These are phyloP conservation scores for Capronia epimyces DNA, from an alignment of 2,329 filamentous ascomycete genomes.

Conservation along the genomic window DNA sequence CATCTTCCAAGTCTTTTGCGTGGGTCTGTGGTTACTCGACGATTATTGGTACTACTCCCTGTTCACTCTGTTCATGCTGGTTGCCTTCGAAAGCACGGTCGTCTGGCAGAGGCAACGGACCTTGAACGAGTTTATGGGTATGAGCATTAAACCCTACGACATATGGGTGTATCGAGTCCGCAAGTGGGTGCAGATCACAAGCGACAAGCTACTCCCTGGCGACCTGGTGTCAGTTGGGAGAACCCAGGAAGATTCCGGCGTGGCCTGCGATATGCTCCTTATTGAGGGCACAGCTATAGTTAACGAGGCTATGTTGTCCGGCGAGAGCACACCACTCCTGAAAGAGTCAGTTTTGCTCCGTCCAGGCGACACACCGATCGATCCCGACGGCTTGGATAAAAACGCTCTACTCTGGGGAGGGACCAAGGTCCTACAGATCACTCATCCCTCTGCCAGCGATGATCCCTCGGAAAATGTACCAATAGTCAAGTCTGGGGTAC, in stretches of 20 bases:
- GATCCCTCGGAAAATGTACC: constrained; percentile 55
- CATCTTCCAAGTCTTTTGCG: constrained; percentile 98
- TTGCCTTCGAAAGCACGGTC: constrained; percentile 94
- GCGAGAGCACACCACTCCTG: constrained; percentile 91
- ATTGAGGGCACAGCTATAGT: constrained; percentile 95
- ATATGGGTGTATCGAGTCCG: constrained; percentile 83
- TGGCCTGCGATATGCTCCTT: constrained; percentile 93
- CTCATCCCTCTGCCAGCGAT: constrained; percentile 74
- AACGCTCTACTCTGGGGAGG: constrained; percentile 94
- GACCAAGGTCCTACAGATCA: constrained; percentile 94
- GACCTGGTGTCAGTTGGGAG: constrained; percentile 88
- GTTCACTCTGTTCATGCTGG: constrained; percentile 97
- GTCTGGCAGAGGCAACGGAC: constrained; percentile 98
- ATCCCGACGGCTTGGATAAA: constrained; percentile 90
- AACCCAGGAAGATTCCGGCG: constrained; percentile 93
- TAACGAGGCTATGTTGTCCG: constrained; percentile 98
- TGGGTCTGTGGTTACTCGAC: constrained; percentile 96
- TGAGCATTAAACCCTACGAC: constrained; percentile 98
- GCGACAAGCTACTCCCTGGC: constrained; percentile 86
- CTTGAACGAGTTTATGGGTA: constrained; percentile 90
- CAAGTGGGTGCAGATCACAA: constrained; percentile 82
- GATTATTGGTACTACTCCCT: constrained; percentile 99
- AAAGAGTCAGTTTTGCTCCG: constrained; percentile 94
- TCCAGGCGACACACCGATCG: constrained; percentile 71
- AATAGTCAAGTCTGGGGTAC: constrained; percentile 69